These are phyloP conservation scores for Colletotrichum sp. DNA, from an alignment of 2,329 filamentous ascomycete genomes.

Conservation along the genomic window DNA sequence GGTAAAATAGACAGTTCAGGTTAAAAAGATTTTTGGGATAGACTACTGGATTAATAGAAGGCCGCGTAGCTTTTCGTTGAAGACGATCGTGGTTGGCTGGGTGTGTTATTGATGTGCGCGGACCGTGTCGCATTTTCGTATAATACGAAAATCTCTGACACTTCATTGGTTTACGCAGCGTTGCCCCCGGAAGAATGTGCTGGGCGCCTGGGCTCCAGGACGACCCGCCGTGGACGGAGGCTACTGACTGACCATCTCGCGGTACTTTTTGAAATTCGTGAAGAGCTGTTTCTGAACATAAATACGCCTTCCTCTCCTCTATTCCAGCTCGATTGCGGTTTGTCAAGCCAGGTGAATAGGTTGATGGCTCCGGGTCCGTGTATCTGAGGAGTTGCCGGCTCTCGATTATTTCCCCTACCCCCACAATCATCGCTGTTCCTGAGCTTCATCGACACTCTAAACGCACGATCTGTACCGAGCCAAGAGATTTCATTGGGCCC, in stretches of 20 bases:
- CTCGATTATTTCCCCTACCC: too few relatives aligned
- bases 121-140: neutral
- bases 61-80: neutral
- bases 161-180: neutral
- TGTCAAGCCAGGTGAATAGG: neutral
- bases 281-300: neutral
- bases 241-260: neutral
- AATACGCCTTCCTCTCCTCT: neutral
- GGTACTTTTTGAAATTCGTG: neutral
- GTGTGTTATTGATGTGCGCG: neutral
- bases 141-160: neutral
- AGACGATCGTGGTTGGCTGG: neutral
- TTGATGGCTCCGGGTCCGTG: neutral
- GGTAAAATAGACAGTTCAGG: too few relatives aligned
- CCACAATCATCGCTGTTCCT: neutral
- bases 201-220: neutral
- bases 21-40: too few relatives aligned
- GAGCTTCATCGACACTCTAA: neutral
- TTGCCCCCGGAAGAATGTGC: neutral
- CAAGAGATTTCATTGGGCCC: neutral
- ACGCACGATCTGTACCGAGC: neutral
- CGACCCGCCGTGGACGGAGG: neutral
- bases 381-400: too few relatives aligned
- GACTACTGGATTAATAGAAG: neutral
- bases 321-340: neutral